Evolutionary conservation across 805 yeast genomes (phyloP), one percentile per base, ranked within the genome.

Genomic region (Saccharomycopsis sp.): DNA sequence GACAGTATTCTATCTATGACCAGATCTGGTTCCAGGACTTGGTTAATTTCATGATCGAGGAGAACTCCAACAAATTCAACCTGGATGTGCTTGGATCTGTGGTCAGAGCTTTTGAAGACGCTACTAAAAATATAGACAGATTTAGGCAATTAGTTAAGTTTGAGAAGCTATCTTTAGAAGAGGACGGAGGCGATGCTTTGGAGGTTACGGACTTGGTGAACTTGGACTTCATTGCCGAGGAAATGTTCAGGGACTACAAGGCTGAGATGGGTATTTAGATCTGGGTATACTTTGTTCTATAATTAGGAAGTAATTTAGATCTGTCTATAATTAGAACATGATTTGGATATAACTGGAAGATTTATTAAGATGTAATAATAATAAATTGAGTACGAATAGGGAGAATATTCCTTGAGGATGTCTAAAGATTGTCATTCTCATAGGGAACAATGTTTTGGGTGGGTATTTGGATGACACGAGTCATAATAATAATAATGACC

Each of bases 1-100:
- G 90, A 66, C 79, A 86, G 20, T 90, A 90, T 68, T 89, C 90
- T 67, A 90, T 89, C 3, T 92, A 92, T 69, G 87, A 87, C 67
- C 83, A 82, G 67, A 78, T 91, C 0, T 78, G 89, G 75, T 64
- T 90, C 3, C 90, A 87, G 65, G 97, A 92, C 68, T 74, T 89
- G 62, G 78, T 88, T 58, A 75, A 85, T 15, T 92, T 96, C 96
- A 69, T 87, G 17, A 74, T 87, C 22, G 72, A 79, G 58, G 84
- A 82, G 44, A 77, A 76, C 50, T 83, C 89, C 47, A 76, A 77
- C 62, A 17, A 34, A 9, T 24, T 61, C 7, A 61, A 44, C 24
- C 22, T 49, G 20, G 25, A 38, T 3, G 38, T 23, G 17, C 17
- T 23, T 56, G 35, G 44, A 53, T 41, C 17, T 50, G 19, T 44